Evolutionary conservation across 106 monocot genomes (phyloP).

Genomic region (Hemerocallis citrina): DNA sequence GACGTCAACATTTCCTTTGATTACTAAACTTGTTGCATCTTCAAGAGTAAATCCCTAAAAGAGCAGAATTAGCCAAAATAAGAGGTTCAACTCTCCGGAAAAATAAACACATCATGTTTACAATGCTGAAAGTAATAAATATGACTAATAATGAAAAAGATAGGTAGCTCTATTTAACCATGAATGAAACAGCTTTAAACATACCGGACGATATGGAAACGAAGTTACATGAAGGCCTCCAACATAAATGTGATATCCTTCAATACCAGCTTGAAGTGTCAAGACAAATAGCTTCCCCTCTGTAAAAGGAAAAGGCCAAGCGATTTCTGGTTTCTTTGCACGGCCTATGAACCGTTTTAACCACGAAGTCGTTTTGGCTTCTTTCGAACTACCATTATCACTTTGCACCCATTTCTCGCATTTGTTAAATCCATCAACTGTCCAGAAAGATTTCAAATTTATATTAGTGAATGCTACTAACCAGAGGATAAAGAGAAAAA

Average conservation of each 20-base stretch:
- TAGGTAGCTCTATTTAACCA: too few relatives aligned
- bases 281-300: slow-evolving; percentile 77
- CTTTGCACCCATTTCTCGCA: slow-evolving; percentile 80
- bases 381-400: slow-evolving; percentile 52
- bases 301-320: slow-evolving; percentile 84
- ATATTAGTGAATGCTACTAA: slow-evolving; percentile 5
- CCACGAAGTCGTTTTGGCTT: slow-evolving; percentile 78
- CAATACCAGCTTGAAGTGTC: slow-evolving; percentile 78
- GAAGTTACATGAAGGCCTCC: slow-evolving; percentile 80
- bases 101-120: too few relatives aligned
- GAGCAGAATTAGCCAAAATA: slow-evolving; percentile 12
- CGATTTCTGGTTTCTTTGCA: slow-evolving; percentile 82
- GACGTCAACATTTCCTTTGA: slow-evolving; percentile 71
- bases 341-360: slow-evolving; percentile 80
- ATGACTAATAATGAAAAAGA: too few relatives aligned
- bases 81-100: slow-evolving; percentile 4
- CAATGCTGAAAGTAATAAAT: too few relatives aligned
- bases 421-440: slow-evolving; percentile 81
- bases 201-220: slow-evolving; percentile 68
- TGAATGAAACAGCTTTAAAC: slow-evolving; percentile 10
- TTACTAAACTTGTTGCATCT: slow-evolving; percentile 85
- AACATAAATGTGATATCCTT: slow-evolving; percentile 78
- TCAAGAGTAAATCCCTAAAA: slow-evolving; percentile 85
- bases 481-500: not conserved
- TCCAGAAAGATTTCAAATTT: slow-evolving; percentile 19